Base-by-base conservation (phyloP, 768 basidiomycete species). In the Calocybe gangraenosa region DNA sequence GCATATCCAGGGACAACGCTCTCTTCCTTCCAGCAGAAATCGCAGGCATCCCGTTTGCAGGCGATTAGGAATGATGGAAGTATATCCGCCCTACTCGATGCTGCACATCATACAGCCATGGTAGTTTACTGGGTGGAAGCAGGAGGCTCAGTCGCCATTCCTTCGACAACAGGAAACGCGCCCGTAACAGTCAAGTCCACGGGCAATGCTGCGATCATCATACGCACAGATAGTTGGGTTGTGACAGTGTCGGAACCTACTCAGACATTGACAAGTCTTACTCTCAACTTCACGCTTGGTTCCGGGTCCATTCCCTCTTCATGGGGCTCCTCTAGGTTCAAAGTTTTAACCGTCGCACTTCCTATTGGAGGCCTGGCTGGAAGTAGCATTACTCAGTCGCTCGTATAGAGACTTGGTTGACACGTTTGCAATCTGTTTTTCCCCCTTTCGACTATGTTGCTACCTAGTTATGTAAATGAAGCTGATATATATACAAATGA, bases 201-300 rank as follows among this genome's bases (percentile, higher is more conserved):
- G 35, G 73, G 62, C 1, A 75, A 74, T n/a, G 59, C 68, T 14
- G 71, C 66, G 3, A 48, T 82, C 18, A 68, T 80, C 13, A 71
- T 76, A 49, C 58, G 69, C 8, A 42, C 69, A 20, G 55, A 65
- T 11, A 63, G 64, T 3, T 69, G 75, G 42, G 65, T 65, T 15
- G 54, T 87, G 31, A 79, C 76, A 0, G 72, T 85, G 15, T 76
- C 85, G 1, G 85, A 88, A 58, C 86, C 85, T 2, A 80, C 81
- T 1, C 85, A 88, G 55, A 67, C 65, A 0, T 53, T 78, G 21
- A 47, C 53, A 3, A 53, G 57, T 1, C 58, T 76, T 8, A 52
- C 55, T 9, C 34, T 75, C 21, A 64, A 54, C 40, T 52, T 65
- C 15, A 61, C 57, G 18, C 42, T 58, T 21, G 51, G 56, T 41